Conservation (phyloP, 1,284 basidiomycete genomes). For the Cryptococcus floricola region DNA sequence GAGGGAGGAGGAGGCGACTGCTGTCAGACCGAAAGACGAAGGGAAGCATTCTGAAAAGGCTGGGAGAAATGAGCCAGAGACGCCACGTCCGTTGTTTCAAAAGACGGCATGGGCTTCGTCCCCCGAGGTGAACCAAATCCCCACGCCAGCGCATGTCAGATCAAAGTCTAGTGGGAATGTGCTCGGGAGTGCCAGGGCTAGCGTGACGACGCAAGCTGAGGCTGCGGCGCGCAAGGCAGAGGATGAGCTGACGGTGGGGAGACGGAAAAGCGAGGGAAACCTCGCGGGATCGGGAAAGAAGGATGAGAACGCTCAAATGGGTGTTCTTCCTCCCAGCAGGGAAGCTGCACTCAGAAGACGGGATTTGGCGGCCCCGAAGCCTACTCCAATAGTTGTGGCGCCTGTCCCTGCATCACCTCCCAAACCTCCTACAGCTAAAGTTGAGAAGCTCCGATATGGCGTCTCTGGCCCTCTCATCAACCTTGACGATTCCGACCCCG, state of each 20-base stretch:
- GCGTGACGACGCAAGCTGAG: too few relatives aligned
- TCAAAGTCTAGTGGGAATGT: too few relatives aligned
- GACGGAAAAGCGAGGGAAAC: neutral
- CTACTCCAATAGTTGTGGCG: neutral
- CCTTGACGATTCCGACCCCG: slow-evolving; percentile 12
- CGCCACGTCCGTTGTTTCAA: too few relatives aligned
- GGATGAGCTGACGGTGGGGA: too few relatives aligned
- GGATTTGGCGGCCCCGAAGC: slow-evolving; percentile 11
- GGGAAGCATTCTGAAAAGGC: neutral
- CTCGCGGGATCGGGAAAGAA: neutral
- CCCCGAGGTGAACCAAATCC: too few relatives aligned
- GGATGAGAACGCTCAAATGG: neutral
- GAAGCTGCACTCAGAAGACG: slow-evolving; percentile 35
- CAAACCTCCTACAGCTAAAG: neutral
- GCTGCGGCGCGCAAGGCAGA: too few relatives aligned
- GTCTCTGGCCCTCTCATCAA: slow-evolving; percentile 29
- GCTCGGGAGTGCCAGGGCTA: too few relatives aligned
- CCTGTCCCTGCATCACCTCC: neutral
- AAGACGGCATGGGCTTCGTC: too few relatives aligned
- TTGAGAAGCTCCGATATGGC: neutral
- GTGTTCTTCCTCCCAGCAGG: slow-evolving; percentile 23
- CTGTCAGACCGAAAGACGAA: too few relatives aligned
- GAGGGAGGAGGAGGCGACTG: too few relatives aligned
- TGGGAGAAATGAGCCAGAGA: neutral
- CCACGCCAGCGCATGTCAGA: too few relatives aligned